Evolutionary conservation across 2,329 filamentous ascomycete genomes (phyloP), one percentile per base, ranked within the genome.

Genomic region (Fusarium temperatum): DNA sequence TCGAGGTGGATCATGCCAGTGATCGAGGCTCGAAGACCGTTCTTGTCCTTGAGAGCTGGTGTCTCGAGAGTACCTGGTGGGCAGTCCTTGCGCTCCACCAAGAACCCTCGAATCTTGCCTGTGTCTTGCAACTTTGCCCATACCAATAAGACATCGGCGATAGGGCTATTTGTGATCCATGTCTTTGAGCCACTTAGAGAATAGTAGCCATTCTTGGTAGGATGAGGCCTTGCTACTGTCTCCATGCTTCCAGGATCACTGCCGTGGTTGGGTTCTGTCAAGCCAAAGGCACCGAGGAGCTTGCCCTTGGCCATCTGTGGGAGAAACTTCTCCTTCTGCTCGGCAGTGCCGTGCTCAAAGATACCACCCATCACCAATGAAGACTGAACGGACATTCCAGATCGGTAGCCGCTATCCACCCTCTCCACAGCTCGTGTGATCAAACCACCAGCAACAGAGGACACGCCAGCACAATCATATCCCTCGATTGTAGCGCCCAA

Each of bases 1-100:
- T 98, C 96, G 80, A 99, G 89, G 77, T 98, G 95, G 75, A 99
- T 98, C 96, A 98, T 98, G 65, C 96, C 96, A 2, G 96, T 99
- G 73, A 98, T 93, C 18, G 94, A 97, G 18, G 96, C 96, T 66
- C 96, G 89, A 38, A 99, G 89, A 4, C 95, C 96, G 71, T 93
- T 98, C 89, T 99, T 99, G 85, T 98, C 90, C 86, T 97, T 97
- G 82, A 99, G 92, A 18, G 93, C 86, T 3, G 96, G 96, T 11
- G 96, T 99, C 82, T 96, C 94, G 20, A 99, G 87, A 2, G 95
- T 97, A 6, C 96, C 96, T 0, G 94, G 87, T 4, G 95, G 95
- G 79, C 95, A 97, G 76, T 94, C 89, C 76, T 91, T 90, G 75
- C 96, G 89, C 83, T 99, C 95, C 38, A 99, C 88, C 54, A 98